Percentiles rank a stretch among this genome's conserved stretches.
Evolutionary conservation across 2,329 filamentous ascomycete genomes (phyloP).

Genomic region (Talaromyces atroroseus): DNA sequence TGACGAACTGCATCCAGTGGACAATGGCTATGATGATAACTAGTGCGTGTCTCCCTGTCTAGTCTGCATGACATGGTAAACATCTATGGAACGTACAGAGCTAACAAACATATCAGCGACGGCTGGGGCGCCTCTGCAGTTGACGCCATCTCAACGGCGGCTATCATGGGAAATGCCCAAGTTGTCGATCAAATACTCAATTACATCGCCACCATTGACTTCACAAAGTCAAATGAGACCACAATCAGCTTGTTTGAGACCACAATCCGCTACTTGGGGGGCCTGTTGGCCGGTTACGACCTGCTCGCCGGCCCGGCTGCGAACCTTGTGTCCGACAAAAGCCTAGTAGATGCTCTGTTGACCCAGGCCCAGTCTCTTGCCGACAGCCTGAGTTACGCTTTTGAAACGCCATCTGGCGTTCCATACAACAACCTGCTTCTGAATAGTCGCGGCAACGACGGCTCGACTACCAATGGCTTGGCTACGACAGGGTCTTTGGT

Average conservation of each 20-base stretch:
- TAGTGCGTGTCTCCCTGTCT: slow-evolving; percentile 46
- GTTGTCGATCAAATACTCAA: slow-evolving; percentile 67
- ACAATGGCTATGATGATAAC: slow-evolving; percentile 61
- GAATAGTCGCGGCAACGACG: slow-evolving; percentile 46
- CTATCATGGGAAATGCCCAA: slow-evolving; percentile 65
- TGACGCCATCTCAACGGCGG: slow-evolving; percentile 72
- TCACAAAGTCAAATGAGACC: slow-evolving; percentile 49
- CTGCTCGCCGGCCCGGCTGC: slow-evolving; percentile 64
- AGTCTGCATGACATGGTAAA: no score
- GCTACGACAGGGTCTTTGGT: slow-evolving; percentile 73
- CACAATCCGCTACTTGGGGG: slow-evolving; percentile 80
- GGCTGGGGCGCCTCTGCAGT: slow-evolving; percentile 80
- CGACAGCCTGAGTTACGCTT: slow-evolving; percentile 69
- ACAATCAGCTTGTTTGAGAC: slow-evolving; percentile 80
- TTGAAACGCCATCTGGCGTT: slow-evolving; percentile 69
- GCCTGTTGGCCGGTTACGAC: slow-evolving; percentile 65
- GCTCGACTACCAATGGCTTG: slow-evolving; percentile 59
- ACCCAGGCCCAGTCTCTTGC: slow-evolving; percentile 64
- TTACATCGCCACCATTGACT: slow-evolving; percentile 67
- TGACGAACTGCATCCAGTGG: slow-evolving; percentile 67
- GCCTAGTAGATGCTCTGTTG: slow-evolving; percentile 56
- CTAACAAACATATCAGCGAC: slow-evolving; percentile 50
- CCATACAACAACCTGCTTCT: slow-evolving; percentile 66
- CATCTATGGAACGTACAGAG: background rate
- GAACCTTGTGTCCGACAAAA: slow-evolving; percentile 43